Percentiles rank a stretch among this genome's conserved stretches.
These are phyloP conservation scores for Dendrobium nobile DNA, from an alignment of 106 monocot species.

Conservation along the genomic window DNA sequence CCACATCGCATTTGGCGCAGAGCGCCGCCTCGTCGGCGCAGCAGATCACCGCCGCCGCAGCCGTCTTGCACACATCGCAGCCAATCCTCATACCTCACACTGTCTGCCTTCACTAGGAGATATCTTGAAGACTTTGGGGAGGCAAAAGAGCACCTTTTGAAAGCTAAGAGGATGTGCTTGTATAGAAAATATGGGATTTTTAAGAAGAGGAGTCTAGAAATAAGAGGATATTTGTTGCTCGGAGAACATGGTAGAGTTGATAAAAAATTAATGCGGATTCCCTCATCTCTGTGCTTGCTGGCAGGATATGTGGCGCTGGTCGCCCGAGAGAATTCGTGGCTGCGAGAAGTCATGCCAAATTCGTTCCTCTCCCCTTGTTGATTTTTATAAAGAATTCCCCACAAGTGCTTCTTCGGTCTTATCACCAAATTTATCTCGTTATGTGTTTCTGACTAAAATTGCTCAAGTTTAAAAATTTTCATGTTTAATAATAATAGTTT, in stretches of 20 bases:
- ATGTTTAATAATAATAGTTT: too few species aligned
- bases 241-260: background rate
- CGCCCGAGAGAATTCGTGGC: background rate
- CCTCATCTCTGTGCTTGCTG: background rate
- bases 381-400: too few species aligned
- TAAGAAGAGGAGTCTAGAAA: background rate
- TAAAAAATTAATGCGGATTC: background rate
- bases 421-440: too few species aligned
- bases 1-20: conserved; percentile 61
- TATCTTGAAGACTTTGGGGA: background rate
- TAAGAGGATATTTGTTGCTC: background rate
- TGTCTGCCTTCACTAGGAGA: background rate
- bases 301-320: background rate
- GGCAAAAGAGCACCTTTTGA: background rate
- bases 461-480: too few species aligned
- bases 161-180: background rate
- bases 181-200: too few species aligned
- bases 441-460: too few species aligned
- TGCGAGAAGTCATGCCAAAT: background rate
- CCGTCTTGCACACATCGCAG: conserved; percentile 71
- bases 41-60: conserved; percentile 67
- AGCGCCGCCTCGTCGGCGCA: conserved; percentile 98
- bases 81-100: conserved; percentile 67
- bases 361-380: too few species aligned
- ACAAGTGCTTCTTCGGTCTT: too few species aligned